Base-by-base conservation (phyloP, 805 yeast species). In the Lachancea thermotolerans region DNA sequence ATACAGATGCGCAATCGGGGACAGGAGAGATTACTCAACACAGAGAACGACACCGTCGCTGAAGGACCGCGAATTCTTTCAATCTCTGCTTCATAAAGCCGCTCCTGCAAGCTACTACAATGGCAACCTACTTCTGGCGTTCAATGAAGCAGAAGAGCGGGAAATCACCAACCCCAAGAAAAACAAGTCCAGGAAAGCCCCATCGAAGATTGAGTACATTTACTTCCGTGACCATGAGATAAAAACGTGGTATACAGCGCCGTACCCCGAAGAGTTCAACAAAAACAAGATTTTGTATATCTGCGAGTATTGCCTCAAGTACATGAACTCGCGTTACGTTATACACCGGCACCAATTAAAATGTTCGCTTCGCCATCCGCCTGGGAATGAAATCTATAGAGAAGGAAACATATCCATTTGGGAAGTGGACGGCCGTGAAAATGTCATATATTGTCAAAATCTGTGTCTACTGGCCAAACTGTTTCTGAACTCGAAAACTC, bases 351-450 rank as follows among this genome's bases (percentile, higher is more conserved):
- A 93, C 64, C 71, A 69, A 49, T 54, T 79, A 49, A 90, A 91
- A 59, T 93, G 98, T 64, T 74, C 73, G 28, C 66, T 75, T 42
- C 68, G 66, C 39, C 81, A 76, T 52, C 98, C 98, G 1, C 97
- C 97, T 0, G 98, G 98, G 1, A 80, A 79, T 59, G 96, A 91
- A 56, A 85, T 91, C 18, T 93, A 93, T 58, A 73, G 96, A 43
- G 84, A 84, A 53, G 52, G 51, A 25, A 70, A 69, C 46, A 70
- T 81, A 17, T 79, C 95, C 38, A 74, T 93, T 33, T 93, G 90
- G 77, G 98, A 93, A 64, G 81, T 93, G 15, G 98, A 93, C 59
- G 99, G 99, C 0, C 70, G 95, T 31, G 85, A 84, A 50, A 81
- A 85, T 56, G 81, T 82, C 12, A 73, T 76, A 42, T 91, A 84